These are phyloP conservation scores for Verticillium tricorpus DNA, from an alignment of 2,329 filamentous ascomycete species.

Conservation along the genomic window DNA sequence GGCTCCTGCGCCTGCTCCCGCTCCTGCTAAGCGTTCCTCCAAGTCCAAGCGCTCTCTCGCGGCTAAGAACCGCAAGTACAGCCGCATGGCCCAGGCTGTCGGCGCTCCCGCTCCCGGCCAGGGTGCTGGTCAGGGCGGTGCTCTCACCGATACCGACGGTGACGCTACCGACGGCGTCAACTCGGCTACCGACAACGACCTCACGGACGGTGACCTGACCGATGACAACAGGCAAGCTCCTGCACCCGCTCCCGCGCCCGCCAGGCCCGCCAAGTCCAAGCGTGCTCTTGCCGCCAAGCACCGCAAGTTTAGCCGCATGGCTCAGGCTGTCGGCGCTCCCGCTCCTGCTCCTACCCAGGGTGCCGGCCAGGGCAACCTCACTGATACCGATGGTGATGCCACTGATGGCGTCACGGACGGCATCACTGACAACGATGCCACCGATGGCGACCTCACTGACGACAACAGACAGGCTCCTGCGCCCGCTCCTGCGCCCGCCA, in stretches of 20 bases:
- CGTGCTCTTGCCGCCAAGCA: background rate
- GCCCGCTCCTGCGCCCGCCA: background rate
- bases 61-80: background rate
- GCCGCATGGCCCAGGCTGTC: background rate
- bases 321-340: background rate
- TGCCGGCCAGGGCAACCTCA: background rate
- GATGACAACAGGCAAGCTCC: background rate
- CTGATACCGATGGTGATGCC: background rate
- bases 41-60: background rate
- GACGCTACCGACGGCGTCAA: background rate
- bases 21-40: background rate
- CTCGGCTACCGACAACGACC: background rate
- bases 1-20: background rate
- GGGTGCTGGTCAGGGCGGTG: conserved; percentile 9
- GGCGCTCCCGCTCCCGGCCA: conserved; percentile 6
- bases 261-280: background rate
- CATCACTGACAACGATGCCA: background rate
- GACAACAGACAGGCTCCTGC: background rate
- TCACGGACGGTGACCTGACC: background rate
- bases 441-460: background rate
- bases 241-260: background rate
- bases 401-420: background rate
- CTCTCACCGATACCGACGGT: background rate
- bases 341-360: conserved; percentile 14
- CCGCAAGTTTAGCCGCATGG: background rate